A percentile compares a stretch with the other conserved stretches of the same genome.
Evolutionary conservation across 2,329 filamentous ascomycete species (phyloP).

Genomic region (Aspergillus tanneri): DNA sequence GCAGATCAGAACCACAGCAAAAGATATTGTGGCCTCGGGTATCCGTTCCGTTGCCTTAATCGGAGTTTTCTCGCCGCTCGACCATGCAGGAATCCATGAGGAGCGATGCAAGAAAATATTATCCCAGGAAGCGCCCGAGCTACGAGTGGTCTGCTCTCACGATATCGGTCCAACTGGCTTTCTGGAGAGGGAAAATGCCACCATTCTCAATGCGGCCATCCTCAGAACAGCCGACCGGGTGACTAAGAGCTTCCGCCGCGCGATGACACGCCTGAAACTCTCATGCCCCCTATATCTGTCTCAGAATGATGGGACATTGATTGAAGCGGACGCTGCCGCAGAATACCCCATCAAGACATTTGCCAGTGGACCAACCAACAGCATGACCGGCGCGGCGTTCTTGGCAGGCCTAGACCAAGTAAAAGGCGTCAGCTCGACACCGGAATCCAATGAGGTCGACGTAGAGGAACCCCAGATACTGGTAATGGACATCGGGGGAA

Average conservation of each 20-base stretch:
- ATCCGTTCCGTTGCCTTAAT: slow-evolving; percentile 53
- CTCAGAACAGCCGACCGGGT: slow-evolving; percentile 47
- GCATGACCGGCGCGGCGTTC: slow-evolving; percentile 52
- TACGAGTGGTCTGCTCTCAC: slow-evolving; percentile 49
- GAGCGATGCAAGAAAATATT: slow-evolving; percentile 13
- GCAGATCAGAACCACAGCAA: slow-evolving; percentile 31
- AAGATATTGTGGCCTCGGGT: slow-evolving; percentile 44
- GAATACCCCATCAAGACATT: slow-evolving; percentile 54
- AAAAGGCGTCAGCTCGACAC: too few relatives aligned
- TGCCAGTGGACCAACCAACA: slow-evolving; percentile 54
- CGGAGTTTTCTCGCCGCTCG: slow-evolving; percentile 60
- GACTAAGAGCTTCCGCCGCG: slow-evolving; percentile 46
- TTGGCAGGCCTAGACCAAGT: slow-evolving; percentile 22
- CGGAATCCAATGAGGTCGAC: too few relatives aligned
- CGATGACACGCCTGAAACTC: slow-evolving; percentile 48
- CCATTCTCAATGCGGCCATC: slow-evolving; percentile 52
- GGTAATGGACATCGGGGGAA: slow-evolving; percentile 61
- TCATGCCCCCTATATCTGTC: slow-evolving; percentile 52
- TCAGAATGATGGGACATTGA: slow-evolving; percentile 53
- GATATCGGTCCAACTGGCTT: slow-evolving; percentile 52
- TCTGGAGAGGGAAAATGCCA: slow-evolving; percentile 53
- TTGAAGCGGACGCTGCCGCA: slow-evolving; percentile 48
- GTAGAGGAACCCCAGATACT: too few relatives aligned
- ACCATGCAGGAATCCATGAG: slow-evolving; percentile 39
- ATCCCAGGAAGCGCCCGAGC: background rate